Evolutionary conservation across 208 protist genomes (phyloP).

Genomic region (Phytomonas francai): DNA sequence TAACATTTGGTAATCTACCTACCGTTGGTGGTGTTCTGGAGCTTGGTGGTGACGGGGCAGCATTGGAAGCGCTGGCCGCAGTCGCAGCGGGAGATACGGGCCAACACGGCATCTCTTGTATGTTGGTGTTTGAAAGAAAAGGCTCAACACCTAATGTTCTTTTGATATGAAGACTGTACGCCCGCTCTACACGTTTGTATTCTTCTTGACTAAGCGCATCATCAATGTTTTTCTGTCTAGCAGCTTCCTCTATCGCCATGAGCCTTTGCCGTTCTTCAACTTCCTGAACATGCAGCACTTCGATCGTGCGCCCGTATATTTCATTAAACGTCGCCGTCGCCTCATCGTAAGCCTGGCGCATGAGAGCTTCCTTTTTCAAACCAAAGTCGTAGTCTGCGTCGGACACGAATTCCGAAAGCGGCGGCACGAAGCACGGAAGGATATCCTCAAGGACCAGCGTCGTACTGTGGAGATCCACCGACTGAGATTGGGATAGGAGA

Average conservation of each 20-base stretch:
- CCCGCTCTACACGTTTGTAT: slow-evolving; percentile 43
- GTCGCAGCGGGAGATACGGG: neutral
- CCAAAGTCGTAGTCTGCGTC: slow-evolving; percentile 27
- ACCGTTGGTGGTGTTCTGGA: neutral
- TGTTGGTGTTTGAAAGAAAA: slow-evolving; percentile 1
- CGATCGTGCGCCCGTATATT: slow-evolving; percentile 18
- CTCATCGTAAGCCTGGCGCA: slow-evolving; percentile 20
- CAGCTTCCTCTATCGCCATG: slow-evolving; percentile 13
- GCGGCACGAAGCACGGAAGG: slow-evolving; percentile 38
- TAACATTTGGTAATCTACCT: slow-evolving; percentile 1
- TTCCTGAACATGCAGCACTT: slow-evolving; percentile 18
- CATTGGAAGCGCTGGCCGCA: neutral
- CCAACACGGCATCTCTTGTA: slow-evolving; percentile 14
- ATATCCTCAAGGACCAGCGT: slow-evolving; percentile 23
- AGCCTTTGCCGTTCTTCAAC: slow-evolving; percentile 18
- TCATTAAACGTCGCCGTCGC: slow-evolving; percentile 20
- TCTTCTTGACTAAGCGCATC: slow-evolving; percentile 36
- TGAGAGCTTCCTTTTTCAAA: slow-evolving; percentile 23
- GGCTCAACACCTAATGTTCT: slow-evolving; percentile 14
- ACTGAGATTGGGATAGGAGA: slow-evolving; percentile 23
- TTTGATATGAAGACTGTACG: slow-evolving; percentile 42
- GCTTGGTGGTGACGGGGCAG: neutral
- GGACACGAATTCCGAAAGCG: slow-evolving; percentile 39
- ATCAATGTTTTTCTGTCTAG: slow-evolving; percentile 23
- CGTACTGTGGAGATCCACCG: slow-evolving; percentile 1